phyloP scores from a whole-genome alignment of 176 grass and related monocot species.

The Aegilops bicornis region DNA sequence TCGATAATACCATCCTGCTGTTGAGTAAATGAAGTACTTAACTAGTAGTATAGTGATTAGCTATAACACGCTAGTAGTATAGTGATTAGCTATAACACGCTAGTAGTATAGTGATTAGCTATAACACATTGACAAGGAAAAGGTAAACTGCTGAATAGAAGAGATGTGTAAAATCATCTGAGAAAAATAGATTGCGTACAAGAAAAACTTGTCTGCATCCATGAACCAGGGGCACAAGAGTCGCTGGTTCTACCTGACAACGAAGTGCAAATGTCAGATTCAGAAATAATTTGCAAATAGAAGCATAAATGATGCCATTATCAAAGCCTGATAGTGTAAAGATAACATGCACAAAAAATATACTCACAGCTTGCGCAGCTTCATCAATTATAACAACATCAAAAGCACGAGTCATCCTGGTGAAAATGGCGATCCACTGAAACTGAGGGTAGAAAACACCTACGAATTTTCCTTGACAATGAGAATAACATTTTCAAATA shows the following conservation, averaged over 20 bases:
- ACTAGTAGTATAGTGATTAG: background rate
- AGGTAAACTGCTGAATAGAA: background rate
- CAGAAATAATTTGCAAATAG: conserved; percentile 31
- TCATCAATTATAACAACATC: conserved; percentile 99
- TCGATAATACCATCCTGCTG: background rate
- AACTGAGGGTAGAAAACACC: conserved; percentile 99
- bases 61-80: background rate
- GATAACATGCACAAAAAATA: conserved; percentile 10
- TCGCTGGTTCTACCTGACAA: conserved; percentile 88
- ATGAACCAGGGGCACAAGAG: conserved; percentile 78
- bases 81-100: conserved; percentile 12
- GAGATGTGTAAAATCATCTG: conserved; percentile 15
- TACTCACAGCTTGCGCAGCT: conserved; percentile 96
- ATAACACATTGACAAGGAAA: conserved; percentile 3
- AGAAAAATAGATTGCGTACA: conserved; percentile 45
- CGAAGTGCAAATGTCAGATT: conserved; percentile 21
- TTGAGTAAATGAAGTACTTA: background rate
- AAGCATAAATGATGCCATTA: conserved; percentile 13
- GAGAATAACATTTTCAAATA: conserved; percentile 25
- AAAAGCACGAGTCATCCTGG: conserved; percentile 77
- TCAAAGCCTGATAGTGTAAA: conserved; percentile 7
- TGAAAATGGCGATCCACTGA: conserved; percentile 86
- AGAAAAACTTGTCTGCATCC: conserved; percentile 98
- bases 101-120: conserved; percentile 9
- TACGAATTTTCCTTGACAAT: conserved; percentile 37